Evolutionary conservation across 2,329 filamentous ascomycete species (phyloP), one percentile per base, ranked within the genome.

Genomic region (Curvularia sp.): DNA sequence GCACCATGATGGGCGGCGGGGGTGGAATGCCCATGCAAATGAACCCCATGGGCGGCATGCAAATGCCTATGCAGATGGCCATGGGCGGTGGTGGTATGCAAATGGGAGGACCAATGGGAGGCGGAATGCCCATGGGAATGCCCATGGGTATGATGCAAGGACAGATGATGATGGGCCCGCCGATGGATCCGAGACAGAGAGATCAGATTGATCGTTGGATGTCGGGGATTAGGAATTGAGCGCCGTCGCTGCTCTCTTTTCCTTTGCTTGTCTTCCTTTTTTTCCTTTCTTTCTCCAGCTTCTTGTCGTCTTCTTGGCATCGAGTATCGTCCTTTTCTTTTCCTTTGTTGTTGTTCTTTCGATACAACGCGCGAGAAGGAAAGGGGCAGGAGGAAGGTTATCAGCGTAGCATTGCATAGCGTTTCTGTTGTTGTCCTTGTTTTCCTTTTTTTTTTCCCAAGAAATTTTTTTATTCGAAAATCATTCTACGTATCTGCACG

Each of bases 131-230:
- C 30, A 69, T 68, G 56, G 60, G 59, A 25, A 64, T 63, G 57
- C 39, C 63, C n/a, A 73, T 69, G 67, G 54, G 23, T 2, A 60
- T 59, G 52, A 71, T 71, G 68, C 61, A 61, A 55, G 65, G 61
- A 41, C 48, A 45, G n/a, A 63, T 69, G 62, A 63, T 69, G 62
- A 66, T 63, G 64, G 65, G 71, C 34, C 64, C 57, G 45, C 65
- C 66, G 1, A 76, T 83, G 69, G 80, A 84, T 68, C 75, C 80
- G 4, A 77, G 77, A 52, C 83, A 86, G 68, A 77, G 83, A 53
- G 84, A 83, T 57, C 77, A 83, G 57, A 86, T 88, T 74, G 84
- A 87, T 76, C 82, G 81, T 32, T 88, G 86, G 86, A 81, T 85
- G 68, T 79, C 83, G 66, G 72, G 77, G 47, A 71, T 81, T 53